These are phyloP conservation scores for Populus tremula DNA, from an alignment of 345 rosid genomes.

Conservation along the genomic window DNA sequence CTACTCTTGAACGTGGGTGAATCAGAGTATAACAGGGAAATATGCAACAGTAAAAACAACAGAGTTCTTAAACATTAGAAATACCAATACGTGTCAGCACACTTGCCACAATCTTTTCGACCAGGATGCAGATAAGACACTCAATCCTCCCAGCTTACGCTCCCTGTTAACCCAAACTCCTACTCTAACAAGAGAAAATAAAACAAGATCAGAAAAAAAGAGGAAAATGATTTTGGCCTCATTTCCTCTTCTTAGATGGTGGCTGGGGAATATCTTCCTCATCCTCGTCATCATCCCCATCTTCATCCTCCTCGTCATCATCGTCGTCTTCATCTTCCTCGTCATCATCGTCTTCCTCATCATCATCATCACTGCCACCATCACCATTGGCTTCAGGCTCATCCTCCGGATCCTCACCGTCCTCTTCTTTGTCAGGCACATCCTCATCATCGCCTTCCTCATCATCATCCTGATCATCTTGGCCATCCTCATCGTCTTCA, in stretches of 20 bases:
- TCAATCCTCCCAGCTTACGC: slow-evolving; percentile 5
- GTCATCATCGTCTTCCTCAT: slow-evolving; percentile 25
- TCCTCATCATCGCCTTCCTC: slow-evolving; percentile 41
- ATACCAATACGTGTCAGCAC: slow-evolving; percentile 3
- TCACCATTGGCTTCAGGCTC: slow-evolving; percentile 43
- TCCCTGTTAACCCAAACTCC: neutral
- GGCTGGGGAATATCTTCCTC: slow-evolving; percentile 47
- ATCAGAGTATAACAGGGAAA: neutral
- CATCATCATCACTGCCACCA: slow-evolving; percentile 42
- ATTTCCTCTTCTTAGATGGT: slow-evolving; percentile 61
- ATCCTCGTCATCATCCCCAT: slow-evolving; percentile 14
- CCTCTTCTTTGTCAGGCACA: slow-evolving; percentile 35
- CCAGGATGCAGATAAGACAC: slow-evolving; percentile 16
- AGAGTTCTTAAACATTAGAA: neutral
- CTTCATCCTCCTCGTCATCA: slow-evolving; percentile 16
- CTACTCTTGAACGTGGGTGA: neutral
- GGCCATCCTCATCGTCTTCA: slow-evolving; percentile 30
- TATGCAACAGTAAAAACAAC: neutral
- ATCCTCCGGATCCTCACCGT: slow-evolving; percentile 45
- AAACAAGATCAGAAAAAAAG: neutral
- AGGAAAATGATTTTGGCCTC: slow-evolving; percentile 10
- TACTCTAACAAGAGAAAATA: neutral
- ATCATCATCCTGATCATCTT: slow-evolving; percentile 39
- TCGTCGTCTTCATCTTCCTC: slow-evolving; percentile 26
- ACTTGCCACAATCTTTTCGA: slow-evolving; percentile 10